A percentile compares a stretch with the other conserved stretches of the same genome.
These are phyloP conservation scores for Nitzschia sp. DNA, from an alignment of 108 stramenopile genomes.

Conservation along the genomic window DNA sequence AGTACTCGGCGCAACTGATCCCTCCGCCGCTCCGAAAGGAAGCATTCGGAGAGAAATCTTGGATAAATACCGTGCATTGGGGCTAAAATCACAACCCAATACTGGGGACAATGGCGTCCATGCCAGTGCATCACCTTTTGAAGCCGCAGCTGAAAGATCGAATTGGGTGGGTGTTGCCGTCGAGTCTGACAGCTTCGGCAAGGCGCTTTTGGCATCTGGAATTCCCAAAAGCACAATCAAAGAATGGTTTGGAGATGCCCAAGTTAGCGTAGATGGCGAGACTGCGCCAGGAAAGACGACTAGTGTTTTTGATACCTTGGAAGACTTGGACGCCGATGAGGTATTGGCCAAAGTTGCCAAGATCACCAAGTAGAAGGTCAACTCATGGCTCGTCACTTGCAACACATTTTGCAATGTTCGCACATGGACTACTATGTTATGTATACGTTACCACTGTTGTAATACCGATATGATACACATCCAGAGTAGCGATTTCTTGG, in stretches of 20 bases:
- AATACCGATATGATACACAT: no score
- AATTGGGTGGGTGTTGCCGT: constrained; percentile 68
- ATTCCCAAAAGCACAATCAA: constrained; percentile 61
- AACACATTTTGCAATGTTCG: background rate
- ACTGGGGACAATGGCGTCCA: constrained; percentile 92
- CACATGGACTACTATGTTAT: no score
- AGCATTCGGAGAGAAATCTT: constrained; percentile 72
- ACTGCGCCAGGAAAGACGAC: constrained; percentile 48
- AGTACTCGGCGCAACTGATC: constrained; percentile 67
- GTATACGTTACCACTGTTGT: no score
- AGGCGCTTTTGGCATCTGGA: constrained; percentile 62
- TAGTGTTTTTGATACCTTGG: constrained; percentile 83
- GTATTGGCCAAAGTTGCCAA: constrained; percentile 65
- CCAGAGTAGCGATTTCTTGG: no score
- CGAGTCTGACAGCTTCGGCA: constrained; percentile 73
- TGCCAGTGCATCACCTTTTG: constrained; percentile 83
- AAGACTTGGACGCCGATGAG: constrained; percentile 77
- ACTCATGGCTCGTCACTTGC: no score
- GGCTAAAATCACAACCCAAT: constrained; percentile 69
- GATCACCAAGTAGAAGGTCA: constrained; percentile 44
- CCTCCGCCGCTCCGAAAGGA: constrained; percentile 58
- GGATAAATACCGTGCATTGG: constrained; percentile 59
- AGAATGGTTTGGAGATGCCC: constrained; percentile 71
- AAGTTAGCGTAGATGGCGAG: constrained; percentile 67
- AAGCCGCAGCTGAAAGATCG: constrained; percentile 81